Base-by-base conservation (phyloP, 495 filamentous ascomycete genomes). In the Lophiotrema nucula region DNA sequence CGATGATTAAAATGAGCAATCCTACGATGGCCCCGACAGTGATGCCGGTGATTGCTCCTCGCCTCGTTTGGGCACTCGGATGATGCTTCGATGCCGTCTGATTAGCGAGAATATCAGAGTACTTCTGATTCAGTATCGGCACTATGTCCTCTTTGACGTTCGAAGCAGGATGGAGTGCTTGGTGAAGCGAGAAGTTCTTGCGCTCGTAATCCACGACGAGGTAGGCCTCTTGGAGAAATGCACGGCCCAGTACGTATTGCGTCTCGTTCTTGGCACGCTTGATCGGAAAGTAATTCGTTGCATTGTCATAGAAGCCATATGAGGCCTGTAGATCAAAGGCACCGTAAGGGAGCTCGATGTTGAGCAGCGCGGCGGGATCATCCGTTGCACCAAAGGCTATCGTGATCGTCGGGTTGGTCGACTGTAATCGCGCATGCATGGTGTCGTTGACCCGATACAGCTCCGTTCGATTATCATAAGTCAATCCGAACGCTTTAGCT, bases 221-320 rank as follows among this genome's bases (percentile, higher is more conserved):
- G 61, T 77, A 81, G 57, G 79, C 76, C 72, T 82, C 81, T 63
- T 84, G 81, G 11, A 83, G 58, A 52, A 84, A 82, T 16, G 73
- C 70, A 15, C 81, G 69, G 4, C 81, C 81, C 0, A 84, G 70
- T 0, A 75, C 81, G 61, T 80, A 81, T 53, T 81, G 77, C 6
- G 53, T 38, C 11, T 73, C 68, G 62, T 80, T 78, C 24, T 64
- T 65, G 8, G 77, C 76, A 21, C 76, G 65, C 46, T 71, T 71
- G 6, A 83, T 60, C 0, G 81, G 79, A 56, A 83, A 83, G 55
- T 82, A 83, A n/a, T 60, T 62, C 11, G 70, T 73, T 51, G 23
- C 74, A 56, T 42, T 61, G 10, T 44, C 67, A 18, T 70, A 57
- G 4, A 57, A 47, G 3, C 53, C 53, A 24, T 42, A 48, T 22